These are phyloP conservation scores for Anacardium occidentale DNA, from an alignment of 345 rosid species.

Conservation along the genomic window DNA sequence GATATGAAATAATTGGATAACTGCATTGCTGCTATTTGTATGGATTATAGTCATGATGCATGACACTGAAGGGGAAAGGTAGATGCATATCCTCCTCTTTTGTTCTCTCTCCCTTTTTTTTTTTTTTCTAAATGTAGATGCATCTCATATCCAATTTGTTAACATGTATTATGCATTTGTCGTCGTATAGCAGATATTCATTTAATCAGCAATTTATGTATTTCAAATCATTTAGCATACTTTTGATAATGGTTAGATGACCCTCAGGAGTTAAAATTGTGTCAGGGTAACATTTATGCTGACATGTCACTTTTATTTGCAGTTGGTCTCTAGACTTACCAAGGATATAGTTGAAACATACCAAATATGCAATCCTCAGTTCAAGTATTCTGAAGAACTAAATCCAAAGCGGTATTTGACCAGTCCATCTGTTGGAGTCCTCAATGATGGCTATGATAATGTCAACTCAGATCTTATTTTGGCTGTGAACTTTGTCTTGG, in stretches of 20 bases:
- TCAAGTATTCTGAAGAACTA: constrained; percentile 86
- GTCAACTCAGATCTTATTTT: constrained; percentile 93
- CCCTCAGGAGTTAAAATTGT: background rate
- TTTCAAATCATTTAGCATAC: background rate
- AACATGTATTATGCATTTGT: background rate
- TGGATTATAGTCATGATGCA: background rate
- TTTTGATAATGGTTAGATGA: constrained; percentile 12
- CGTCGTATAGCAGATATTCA: constrained; percentile 2
- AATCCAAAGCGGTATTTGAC: constrained; percentile 97
- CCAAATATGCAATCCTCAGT: constrained; percentile 81
- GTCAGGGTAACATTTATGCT: constrained; percentile 22
- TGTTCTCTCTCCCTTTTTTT: too few relatives aligned
- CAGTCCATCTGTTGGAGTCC: constrained; percentile 87
- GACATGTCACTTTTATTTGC: constrained; percentile 37
- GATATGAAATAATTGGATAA: background rate
- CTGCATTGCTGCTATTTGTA: background rate
- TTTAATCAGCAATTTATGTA: constrained; percentile 13
- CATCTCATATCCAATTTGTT: background rate
- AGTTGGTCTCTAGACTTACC: constrained; percentile 86
- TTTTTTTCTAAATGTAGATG: too few relatives aligned
- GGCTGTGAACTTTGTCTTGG: constrained; percentile 66
- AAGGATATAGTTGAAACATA: constrained; percentile 88
- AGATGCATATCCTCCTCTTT: background rate
- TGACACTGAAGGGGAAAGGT: background rate
- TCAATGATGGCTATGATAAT: constrained; percentile 93